phyloP scores from a whole-genome alignment of 2,329 filamentous ascomycete species.

The Neofusicoccum kwambonambiense region DNA sequence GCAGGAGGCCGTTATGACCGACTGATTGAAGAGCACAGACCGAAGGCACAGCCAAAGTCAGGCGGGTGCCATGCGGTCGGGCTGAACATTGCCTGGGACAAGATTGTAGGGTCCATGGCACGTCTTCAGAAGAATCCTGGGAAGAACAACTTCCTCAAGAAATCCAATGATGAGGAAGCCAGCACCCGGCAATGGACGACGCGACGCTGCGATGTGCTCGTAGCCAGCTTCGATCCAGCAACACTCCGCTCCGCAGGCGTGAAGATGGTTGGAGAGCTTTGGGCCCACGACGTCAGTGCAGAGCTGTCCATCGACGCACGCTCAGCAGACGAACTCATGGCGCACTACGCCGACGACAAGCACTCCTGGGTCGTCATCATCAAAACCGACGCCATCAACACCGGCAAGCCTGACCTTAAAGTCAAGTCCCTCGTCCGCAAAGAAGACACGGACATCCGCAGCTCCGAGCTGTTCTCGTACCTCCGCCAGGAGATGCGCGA shows the following conservation, averaged over 20 bases:
- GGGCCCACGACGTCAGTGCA: conserved; percentile 80
- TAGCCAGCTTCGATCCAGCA: conserved; percentile 80
- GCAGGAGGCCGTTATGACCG: conserved; percentile 92
- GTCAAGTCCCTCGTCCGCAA: conserved; percentile 75
- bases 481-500: conserved; percentile 80
- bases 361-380: conserved; percentile 89
- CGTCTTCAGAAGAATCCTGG: conserved; percentile 50
- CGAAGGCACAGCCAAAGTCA: conserved; percentile 59
- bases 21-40: conserved; percentile 79
- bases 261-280: conserved; percentile 74
- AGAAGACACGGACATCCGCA: conserved; percentile 72
- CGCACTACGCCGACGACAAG: conserved; percentile 71
- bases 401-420: conserved; percentile 61
- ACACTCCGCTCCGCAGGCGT: conserved; percentile 74
- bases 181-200: conserved; percentile 38
- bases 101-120: conserved; percentile 63
- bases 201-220: conserved; percentile 76
- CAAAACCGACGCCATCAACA: conserved; percentile 65
- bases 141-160: conserved; percentile 62
- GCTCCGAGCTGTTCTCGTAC: conserved; percentile 72
- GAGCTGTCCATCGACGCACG: conserved; percentile 80
- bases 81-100: conserved; percentile 87
- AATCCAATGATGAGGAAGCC: conserved; percentile 60
- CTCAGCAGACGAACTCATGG: conserved; percentile 75
- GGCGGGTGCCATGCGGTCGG: conserved; percentile 74